Conservation (phyloP, 2,329 filamentous ascomycete species). For the Fusarium foetens region DNA sequence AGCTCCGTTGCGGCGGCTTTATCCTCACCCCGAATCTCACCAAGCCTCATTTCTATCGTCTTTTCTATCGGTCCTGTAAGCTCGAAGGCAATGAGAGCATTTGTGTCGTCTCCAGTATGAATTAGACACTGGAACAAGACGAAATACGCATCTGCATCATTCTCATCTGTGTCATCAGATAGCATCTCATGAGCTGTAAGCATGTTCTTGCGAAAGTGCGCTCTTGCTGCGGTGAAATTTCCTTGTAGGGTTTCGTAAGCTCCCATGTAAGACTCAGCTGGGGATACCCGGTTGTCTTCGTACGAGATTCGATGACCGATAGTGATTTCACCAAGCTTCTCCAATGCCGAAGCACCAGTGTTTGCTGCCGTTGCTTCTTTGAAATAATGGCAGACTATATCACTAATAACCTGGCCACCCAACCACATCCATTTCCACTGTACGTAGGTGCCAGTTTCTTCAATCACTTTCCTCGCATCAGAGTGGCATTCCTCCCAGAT, state of each 20-base stretch:
- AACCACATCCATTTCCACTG: background rate
- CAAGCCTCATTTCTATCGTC: background rate
- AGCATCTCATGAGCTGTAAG: background rate
- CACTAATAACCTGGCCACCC: background rate
- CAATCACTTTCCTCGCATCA: background rate
- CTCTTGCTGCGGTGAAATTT: background rate
- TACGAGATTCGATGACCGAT: background rate
- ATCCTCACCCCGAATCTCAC: background rate
- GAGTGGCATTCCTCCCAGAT: background rate
- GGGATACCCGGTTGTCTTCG: background rate
- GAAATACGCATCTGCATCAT: background rate
- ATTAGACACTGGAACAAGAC: background rate
- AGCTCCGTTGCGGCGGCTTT: background rate
- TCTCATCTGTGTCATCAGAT: background rate
- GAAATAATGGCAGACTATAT: background rate
- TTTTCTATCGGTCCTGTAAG: background rate
- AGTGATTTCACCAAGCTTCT: background rate
- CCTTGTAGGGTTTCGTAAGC: background rate
- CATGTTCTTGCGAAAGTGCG: background rate
- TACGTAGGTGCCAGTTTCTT: background rate
- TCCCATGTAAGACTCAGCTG: background rate
- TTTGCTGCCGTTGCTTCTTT: background rate
- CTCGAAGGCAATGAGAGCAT: background rate
- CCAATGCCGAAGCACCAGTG: background rate
- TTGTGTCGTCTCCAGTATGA: background rate